Conservation (phyloP, 2,329 filamentous ascomycete species). For the Alternaria hordeiaustralica region DNA sequence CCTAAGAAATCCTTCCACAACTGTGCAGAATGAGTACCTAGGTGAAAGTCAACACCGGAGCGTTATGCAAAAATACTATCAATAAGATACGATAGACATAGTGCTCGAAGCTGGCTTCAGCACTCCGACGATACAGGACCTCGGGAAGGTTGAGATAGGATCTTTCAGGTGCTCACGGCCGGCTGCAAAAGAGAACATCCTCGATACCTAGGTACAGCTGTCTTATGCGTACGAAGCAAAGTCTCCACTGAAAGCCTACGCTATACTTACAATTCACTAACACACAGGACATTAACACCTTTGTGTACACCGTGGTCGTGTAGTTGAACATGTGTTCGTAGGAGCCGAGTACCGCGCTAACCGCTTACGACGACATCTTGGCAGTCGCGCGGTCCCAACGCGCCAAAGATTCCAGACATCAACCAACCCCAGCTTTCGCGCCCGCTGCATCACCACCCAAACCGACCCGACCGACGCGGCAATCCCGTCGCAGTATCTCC, state of each 20-base stretch:
- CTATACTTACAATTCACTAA: no score
- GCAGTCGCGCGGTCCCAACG: conserved; percentile 23
- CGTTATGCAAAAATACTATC: no score
- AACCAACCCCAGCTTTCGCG: conserved; percentile 29
- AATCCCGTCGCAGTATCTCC: conserved; percentile 33
- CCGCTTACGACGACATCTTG: conserved; percentile 2
- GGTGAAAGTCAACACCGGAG: not conserved
- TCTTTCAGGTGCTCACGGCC: not conserved
- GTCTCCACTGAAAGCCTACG: not conserved
- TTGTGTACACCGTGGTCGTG: not conserved
- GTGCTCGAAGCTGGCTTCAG: not conserved
- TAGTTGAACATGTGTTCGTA: not conserved
- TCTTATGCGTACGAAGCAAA: not conserved
- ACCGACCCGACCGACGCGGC: conserved; percentile 22
- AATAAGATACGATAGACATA: not conserved
- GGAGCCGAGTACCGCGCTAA: not conserved
- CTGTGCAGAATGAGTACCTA: not conserved
- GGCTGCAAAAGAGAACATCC: not conserved
- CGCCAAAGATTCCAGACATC: conserved; percentile 27
- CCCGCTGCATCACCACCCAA: conserved; percentile 18
- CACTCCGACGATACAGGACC: not conserved
- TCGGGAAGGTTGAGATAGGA: not conserved
- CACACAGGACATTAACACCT: not conserved
- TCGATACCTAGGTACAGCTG: no score
- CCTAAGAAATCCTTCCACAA: not conserved